Conservation (phyloP, 805 yeast genomes). For the Metschnikowia cerradonensis region DNA sequence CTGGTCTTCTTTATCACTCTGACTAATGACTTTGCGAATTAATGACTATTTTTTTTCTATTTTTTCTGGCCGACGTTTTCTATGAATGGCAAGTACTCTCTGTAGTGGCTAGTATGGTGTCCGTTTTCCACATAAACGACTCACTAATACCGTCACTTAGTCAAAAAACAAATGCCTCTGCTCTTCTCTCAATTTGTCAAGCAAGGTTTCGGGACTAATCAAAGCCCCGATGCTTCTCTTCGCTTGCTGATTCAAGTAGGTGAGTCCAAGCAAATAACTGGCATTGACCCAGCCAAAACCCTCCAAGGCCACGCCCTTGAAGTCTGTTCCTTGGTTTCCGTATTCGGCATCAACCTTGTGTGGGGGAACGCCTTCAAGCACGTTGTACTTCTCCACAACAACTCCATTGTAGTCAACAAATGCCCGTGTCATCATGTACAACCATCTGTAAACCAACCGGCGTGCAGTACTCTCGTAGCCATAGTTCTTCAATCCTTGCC, state of each 20-base stretch:
- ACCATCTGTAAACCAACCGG: slow-evolving; percentile 81
- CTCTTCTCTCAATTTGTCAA: slow-evolving; percentile 33
- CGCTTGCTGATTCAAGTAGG: slow-evolving; percentile 61
- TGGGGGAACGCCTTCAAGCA: slow-evolving; percentile 75
- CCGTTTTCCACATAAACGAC: background rate
- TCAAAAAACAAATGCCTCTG: background rate
- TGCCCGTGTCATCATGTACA: slow-evolving; percentile 81
- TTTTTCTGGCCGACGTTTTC: too few relatives aligned
- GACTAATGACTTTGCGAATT: too few relatives aligned
- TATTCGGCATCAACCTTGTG: slow-evolving; percentile 93
- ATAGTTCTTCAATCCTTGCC: slow-evolving; percentile 79
- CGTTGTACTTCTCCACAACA: slow-evolving; percentile 93
- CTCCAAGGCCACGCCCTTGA: slow-evolving; percentile 89
- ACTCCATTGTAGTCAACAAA: slow-evolving; percentile 92
- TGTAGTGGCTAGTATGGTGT: too few relatives aligned
- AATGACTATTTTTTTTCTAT: too few relatives aligned
- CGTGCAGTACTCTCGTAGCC: slow-evolving; percentile 62
- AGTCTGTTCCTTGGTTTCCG: slow-evolving; percentile 93
- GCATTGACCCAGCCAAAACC: slow-evolving; percentile 99
- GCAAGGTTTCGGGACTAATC: slow-evolving; percentile 66
- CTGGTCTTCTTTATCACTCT: too few relatives aligned
- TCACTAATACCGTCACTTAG: background rate
- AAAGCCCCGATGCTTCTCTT: slow-evolving; percentile 75
- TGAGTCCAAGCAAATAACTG: slow-evolving; percentile 69
- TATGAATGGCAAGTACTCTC: too few relatives aligned